Evolutionary conservation across 768 basidiomycete genomes (phyloP).

Genomic region (Rhizopogon roseolus): DNA sequence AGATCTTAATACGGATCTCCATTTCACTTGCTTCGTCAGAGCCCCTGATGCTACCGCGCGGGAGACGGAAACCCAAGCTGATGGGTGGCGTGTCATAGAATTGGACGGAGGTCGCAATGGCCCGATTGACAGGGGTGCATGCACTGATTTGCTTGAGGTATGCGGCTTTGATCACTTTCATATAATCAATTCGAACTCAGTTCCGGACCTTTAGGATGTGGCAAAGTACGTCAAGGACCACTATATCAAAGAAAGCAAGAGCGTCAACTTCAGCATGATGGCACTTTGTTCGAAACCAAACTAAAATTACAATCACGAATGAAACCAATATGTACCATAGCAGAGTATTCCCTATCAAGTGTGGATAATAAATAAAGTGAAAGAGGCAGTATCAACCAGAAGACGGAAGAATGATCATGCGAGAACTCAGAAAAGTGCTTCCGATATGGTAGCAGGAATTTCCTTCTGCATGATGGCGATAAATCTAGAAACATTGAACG

Average conservation of each 20-base stretch:
- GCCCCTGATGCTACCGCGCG: constrained; percentile 42
- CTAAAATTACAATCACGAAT: neutral
- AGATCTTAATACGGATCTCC: constrained; percentile 68
- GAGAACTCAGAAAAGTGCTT: constrained; percentile 14
- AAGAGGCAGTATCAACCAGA: neutral
- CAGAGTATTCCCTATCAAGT: neutral
- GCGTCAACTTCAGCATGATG: constrained; percentile 43
- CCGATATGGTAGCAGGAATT: constrained; percentile 26
- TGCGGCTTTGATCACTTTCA: neutral
- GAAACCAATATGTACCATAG: neutral
- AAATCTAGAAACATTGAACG: constrained; percentile 27
- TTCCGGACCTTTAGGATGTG: constrained; percentile 31
- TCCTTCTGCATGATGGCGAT: constrained; percentile 26
- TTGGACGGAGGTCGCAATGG: constrained; percentile 77
- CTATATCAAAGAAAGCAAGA: constrained; percentile 34
- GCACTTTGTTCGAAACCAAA: constrained; percentile 33
- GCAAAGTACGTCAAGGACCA: constrained; percentile 40
- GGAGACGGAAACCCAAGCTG: constrained; percentile 12
- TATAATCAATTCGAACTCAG: neutral
- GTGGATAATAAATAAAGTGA: neutral
- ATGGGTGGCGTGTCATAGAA: constrained; percentile 59
- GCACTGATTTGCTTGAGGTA: constrained; percentile 54
- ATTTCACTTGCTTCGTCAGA: constrained; percentile 85
- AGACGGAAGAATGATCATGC: neutral
- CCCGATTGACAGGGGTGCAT: constrained; percentile 75